These are phyloP conservation scores for Cucurbita pepo DNA, from an alignment of 306 rosid genomes.

Conservation along the genomic window DNA sequence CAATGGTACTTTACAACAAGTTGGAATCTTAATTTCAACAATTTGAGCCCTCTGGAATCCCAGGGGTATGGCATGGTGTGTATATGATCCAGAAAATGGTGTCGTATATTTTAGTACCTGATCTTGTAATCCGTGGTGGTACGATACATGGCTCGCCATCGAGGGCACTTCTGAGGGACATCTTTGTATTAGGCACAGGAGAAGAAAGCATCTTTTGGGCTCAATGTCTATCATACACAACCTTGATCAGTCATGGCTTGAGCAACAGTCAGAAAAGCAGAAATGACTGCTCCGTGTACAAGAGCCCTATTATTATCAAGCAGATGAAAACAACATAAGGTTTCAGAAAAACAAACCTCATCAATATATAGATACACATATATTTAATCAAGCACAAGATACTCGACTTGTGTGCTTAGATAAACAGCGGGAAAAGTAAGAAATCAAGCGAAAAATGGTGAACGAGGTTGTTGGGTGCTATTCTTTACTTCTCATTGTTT, in stretches of 20 bases:
- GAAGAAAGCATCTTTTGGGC: constrained; percentile 9
- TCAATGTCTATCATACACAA: constrained; percentile 41
- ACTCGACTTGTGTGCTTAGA: neutral
- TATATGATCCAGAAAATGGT: neutral
- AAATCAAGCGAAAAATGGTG: neutral
- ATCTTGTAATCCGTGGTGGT: neutral
- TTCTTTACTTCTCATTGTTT: neutral
- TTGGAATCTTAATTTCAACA: constrained; percentile 15
- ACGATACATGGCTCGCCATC: neutral
- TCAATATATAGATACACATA: neutral
- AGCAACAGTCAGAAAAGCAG: constrained; percentile 79
- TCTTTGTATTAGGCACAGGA: neutral
- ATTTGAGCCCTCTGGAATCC: neutral
- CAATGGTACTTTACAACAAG: constrained; percentile 12
- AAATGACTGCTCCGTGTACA: constrained; percentile 82
- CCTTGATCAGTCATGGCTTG: constrained; percentile 99
- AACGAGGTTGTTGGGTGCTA: neutral
- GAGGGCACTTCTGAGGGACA: neutral
- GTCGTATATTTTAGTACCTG: neutral
- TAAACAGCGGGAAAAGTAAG: neutral
- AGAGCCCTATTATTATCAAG: constrained; percentile 51
- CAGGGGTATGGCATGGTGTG: neutral
- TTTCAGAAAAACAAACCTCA: neutral
- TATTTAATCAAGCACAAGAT: neutral
- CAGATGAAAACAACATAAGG: constrained; percentile 9